These are phyloP conservation scores for Mortierella sp. DNA, from an alignment of 371 early-diverging fungal species.

Conservation along the genomic window DNA sequence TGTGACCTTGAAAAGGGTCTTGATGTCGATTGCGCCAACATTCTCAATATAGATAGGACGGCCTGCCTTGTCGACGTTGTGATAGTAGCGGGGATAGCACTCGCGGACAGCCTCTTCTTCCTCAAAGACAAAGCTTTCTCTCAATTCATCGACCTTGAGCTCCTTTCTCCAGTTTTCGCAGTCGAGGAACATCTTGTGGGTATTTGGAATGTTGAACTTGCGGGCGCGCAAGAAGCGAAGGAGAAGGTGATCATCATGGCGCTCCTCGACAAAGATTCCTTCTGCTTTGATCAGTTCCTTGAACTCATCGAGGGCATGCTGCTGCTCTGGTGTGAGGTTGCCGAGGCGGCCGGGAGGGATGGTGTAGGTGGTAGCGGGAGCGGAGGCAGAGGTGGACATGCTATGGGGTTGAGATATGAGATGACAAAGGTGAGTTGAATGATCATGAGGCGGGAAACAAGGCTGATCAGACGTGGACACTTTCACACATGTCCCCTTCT, in stretches of 20 bases:
- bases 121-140: slow-evolving; percentile 58
- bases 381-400: slow-evolving; percentile 17
- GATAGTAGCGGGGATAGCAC: slow-evolving; percentile 79
- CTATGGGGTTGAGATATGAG: slow-evolving; percentile 6
- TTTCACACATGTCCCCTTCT: background rate
- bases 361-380: too few species aligned
- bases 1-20: slow-evolving; percentile 67
- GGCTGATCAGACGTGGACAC: slow-evolving; percentile 7
- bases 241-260: slow-evolving; percentile 72
- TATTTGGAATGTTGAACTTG: slow-evolving; percentile 65
- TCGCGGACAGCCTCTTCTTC: slow-evolving; percentile 59
- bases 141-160: slow-evolving; percentile 58
- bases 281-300: slow-evolving; percentile 57
- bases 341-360: slow-evolving; percentile 64
- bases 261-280: slow-evolving; percentile 60
- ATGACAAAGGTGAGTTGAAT: too few species aligned
- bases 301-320: slow-evolving; percentile 63
- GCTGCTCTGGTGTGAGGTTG: slow-evolving; percentile 65
- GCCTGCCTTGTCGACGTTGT: slow-evolving; percentile 77
- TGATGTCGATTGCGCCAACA: slow-evolving; percentile 66
- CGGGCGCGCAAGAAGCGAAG: slow-evolving; percentile 80
- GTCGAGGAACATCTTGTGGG: slow-evolving; percentile 75
- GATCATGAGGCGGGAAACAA: too few species aligned
- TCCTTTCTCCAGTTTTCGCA: slow-evolving; percentile 73
- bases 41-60: slow-evolving; percentile 80